Conservation (phyloP, 805 yeast genomes). For the Zygosaccharomyces siamensis region DNA sequence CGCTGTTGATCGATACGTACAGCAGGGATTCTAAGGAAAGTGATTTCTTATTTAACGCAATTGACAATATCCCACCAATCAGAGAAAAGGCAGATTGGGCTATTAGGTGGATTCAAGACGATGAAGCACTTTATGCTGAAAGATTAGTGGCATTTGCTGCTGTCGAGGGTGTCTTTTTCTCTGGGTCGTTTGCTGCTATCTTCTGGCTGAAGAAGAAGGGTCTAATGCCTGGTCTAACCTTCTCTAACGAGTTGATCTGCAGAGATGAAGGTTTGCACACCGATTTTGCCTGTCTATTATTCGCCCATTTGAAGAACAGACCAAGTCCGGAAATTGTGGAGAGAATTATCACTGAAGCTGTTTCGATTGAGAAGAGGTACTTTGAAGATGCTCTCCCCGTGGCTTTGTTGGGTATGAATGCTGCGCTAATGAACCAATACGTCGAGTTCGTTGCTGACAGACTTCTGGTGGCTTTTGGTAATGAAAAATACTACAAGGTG, state of each 20-base stretch:
- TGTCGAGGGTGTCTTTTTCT: slow-evolving; percentile 97
- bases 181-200: slow-evolving; percentile 96
- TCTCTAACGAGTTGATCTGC: slow-evolving; percentile 94
- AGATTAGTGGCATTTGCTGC: slow-evolving; percentile 98
- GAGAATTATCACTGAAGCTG: slow-evolving; percentile 91
- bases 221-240: slow-evolving; percentile 97
- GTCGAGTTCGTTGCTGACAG: slow-evolving; percentile 98
- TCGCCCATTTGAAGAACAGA: slow-evolving; percentile 86
- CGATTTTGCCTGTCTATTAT: slow-evolving; percentile 93
- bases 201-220: slow-evolving; percentile 99
- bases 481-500: slow-evolving; percentile 79
- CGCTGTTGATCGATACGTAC: slow-evolving; percentile 88
- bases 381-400: slow-evolving; percentile 94
- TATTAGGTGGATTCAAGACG: slow-evolving; percentile 89
- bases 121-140: slow-evolving; percentile 86
- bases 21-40: slow-evolving; percentile 94
- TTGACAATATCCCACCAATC: slow-evolving; percentile 93
- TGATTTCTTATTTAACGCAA: slow-evolving; percentile 87
- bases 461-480: slow-evolving; percentile 84
- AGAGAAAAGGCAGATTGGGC: slow-evolving; percentile 99
- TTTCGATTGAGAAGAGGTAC: slow-evolving; percentile 86
- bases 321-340: slow-evolving; percentile 77
- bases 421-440: slow-evolving; percentile 91
- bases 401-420: slow-evolving; percentile 91
- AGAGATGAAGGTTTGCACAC: slow-evolving; percentile 99